A percentile compares a stretch with the other conserved stretches of the same genome.
Conservation (phyloP, 495 filamentous ascomycete species). For the Aspergillus avenaceus region DNA sequence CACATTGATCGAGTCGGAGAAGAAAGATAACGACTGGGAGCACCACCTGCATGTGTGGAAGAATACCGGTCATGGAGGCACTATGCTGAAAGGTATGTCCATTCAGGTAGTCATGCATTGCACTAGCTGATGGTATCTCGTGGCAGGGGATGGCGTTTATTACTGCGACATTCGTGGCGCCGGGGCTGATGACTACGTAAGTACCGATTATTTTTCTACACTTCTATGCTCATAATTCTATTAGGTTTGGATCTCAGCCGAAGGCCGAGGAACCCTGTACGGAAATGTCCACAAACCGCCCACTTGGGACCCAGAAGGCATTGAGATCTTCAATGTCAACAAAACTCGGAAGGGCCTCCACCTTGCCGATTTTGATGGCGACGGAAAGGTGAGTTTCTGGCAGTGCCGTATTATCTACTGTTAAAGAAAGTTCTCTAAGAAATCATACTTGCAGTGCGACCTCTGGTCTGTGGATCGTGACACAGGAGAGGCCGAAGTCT, state of each 20-base stretch:
- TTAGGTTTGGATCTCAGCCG: background rate
- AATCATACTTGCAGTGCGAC: too few relatives aligned
- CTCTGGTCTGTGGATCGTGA: conserved; percentile 17
- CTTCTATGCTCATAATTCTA: background rate
- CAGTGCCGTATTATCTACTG: too few relatives aligned
- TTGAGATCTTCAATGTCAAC: conserved; percentile 8
- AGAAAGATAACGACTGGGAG: background rate
- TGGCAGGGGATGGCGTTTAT: background rate
- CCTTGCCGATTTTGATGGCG: conserved; percentile 24
- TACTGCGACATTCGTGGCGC: conserved; percentile 5
- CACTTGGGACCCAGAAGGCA: conserved; percentile 3
- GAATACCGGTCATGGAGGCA: conserved; percentile 14
- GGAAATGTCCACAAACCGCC: conserved; percentile 7
- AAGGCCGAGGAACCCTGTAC: background rate
- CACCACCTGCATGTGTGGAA: conserved; percentile 8
- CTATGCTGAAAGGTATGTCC: conserved; percentile 2
- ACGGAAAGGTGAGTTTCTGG: too few relatives aligned
- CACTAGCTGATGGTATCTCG: background rate
- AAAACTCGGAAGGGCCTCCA: conserved; percentile 21
- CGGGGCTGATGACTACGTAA: conserved; percentile 4
- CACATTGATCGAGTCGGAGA: background rate
- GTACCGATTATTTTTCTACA: background rate
- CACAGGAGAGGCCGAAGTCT: conserved; percentile 14
- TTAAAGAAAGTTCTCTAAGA: too few relatives aligned
- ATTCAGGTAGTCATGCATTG: background rate